These are phyloP conservation scores for Blastobotrys apis DNA, from an alignment of 1,139 yeast species.

Conservation along the genomic window DNA sequence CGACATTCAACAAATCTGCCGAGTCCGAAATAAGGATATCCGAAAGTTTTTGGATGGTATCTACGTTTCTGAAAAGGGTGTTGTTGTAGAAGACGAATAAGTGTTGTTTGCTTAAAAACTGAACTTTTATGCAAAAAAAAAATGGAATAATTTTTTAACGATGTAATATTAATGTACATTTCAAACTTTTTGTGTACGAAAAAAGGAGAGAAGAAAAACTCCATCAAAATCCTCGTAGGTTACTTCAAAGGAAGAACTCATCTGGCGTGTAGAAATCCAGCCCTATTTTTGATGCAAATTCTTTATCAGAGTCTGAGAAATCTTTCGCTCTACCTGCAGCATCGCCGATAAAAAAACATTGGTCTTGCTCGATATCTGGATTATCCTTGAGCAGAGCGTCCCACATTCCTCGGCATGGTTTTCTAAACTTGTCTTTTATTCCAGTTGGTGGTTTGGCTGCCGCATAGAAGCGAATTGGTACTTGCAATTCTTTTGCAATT, in stretches of 20 bases:
- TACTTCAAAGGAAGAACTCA: conserved; percentile 15
- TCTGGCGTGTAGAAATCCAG: conserved; percentile 63
- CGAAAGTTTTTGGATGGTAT: conserved; percentile 99
- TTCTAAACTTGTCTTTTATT: conserved; percentile 46
- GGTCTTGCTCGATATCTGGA: conserved; percentile 30
- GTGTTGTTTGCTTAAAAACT: conserved; percentile 2
- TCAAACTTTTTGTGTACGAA: background rate
- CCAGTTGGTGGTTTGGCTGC: conserved; percentile 32
- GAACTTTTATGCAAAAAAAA: background rate
- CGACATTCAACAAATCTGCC: conserved; percentile 96
- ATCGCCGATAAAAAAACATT: conserved; percentile 82
- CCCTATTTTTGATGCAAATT: conserved; percentile 58
- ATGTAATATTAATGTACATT: conserved; percentile 11
- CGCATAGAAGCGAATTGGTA: conserved; percentile 56
- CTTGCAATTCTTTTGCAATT: conserved; percentile 33
- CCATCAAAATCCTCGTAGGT: too few species aligned
- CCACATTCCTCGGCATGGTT: conserved; percentile 78
- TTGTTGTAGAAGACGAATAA: conserved; percentile 64
- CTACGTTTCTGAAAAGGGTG: conserved; percentile 96
- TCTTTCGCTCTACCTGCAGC: conserved; percentile 85
- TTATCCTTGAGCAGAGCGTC: conserved; percentile 41
- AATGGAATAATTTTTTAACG: background rate
- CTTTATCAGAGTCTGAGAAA: conserved; percentile 70
- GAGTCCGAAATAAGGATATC: conserved; percentile 99
- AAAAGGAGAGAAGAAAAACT: background rate